Conservation (phyloP, 2,329 filamentous ascomycete genomes). For the Rhinocladiella mackenziei region DNA sequence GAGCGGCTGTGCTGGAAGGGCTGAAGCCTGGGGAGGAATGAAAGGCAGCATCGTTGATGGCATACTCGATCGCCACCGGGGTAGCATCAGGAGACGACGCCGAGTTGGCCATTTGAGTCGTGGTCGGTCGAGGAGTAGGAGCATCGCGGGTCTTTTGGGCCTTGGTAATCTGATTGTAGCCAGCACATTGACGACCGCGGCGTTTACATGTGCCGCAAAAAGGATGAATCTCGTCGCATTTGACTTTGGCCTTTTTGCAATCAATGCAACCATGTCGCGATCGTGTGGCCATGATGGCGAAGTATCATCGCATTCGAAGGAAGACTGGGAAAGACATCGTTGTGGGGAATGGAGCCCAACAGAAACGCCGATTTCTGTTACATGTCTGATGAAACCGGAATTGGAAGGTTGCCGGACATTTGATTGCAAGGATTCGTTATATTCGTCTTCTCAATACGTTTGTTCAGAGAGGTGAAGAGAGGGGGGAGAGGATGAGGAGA, state of each 20-base stretch:
- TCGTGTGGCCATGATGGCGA: slow-evolving; percentile 8
- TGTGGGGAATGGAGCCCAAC: no score
- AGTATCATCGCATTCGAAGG: neutral
- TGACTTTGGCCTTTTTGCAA: slow-evolving; percentile 24
- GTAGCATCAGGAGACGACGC: neutral
- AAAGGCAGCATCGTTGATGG: neutral
- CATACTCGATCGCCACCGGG: neutral
- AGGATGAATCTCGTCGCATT: slow-evolving; percentile 24
- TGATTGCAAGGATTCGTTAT: no score
- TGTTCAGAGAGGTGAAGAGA: no score
- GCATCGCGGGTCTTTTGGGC: slow-evolving; percentile 2
- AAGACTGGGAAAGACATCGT: neutral
- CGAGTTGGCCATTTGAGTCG: neutral
- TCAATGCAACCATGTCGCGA: slow-evolving; percentile 23
- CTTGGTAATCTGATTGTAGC: slow-evolving; percentile 26
- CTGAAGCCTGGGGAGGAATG: neutral
- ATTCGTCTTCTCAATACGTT: no score
- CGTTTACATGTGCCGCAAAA: slow-evolving; percentile 36
- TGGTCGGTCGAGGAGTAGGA: neutral
- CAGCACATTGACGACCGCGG: slow-evolving; percentile 33
- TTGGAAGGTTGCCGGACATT: no score
- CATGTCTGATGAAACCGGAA: no score
- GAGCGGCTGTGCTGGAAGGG: neutral
- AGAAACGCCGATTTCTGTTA: no score
- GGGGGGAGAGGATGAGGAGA: no score